A percentile compares a stretch with the other conserved stretches of the same genome.
Evolutionary conservation across 129 eudicot genomes (phyloP).

Genomic region (Lonicera japonica): DNA sequence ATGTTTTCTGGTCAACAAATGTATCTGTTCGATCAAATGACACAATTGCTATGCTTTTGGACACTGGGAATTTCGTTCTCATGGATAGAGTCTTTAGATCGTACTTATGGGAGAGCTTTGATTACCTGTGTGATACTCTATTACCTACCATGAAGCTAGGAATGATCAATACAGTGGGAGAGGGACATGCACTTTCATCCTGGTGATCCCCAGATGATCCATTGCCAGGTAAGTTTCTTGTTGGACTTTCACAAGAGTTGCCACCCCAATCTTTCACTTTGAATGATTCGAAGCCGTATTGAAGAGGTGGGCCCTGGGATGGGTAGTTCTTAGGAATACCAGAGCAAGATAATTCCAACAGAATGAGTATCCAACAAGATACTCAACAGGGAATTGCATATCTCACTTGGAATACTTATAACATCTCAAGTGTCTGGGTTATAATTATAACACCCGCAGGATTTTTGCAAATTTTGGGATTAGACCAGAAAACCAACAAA

Average conservation of each 20-base stretch:
- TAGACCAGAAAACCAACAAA: neutral
- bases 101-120: conserved; percentile 35
- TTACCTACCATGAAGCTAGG: conserved; percentile 25
- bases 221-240: conserved; percentile 13
- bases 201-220: conserved; percentile 29
- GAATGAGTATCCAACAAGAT: conserved; percentile 8
- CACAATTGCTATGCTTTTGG: conserved; percentile 20
- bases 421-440: neutral
- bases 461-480: neutral
- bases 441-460: conserved; percentile 12
- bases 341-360: conserved; percentile 3
- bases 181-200: conserved; percentile 13
- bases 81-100: conserved; percentile 12
- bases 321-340: conserved; percentile 24
- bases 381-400: conserved; percentile 15
- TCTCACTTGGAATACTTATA: conserved; percentile 1
- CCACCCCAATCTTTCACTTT: conserved; percentile 22
- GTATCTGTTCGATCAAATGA: conserved; percentile 12
- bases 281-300: conserved; percentile 9
- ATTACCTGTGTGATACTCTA: conserved; percentile 27
- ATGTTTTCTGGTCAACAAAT: conserved; percentile 30
- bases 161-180: conserved; percentile 4
- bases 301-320: conserved; percentile 32
- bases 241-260: conserved; percentile 13
- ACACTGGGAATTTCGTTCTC: conserved; percentile 23